Conservation (phyloP, 768 basidiomycete species). For the Leccinellum luteum region DNA sequence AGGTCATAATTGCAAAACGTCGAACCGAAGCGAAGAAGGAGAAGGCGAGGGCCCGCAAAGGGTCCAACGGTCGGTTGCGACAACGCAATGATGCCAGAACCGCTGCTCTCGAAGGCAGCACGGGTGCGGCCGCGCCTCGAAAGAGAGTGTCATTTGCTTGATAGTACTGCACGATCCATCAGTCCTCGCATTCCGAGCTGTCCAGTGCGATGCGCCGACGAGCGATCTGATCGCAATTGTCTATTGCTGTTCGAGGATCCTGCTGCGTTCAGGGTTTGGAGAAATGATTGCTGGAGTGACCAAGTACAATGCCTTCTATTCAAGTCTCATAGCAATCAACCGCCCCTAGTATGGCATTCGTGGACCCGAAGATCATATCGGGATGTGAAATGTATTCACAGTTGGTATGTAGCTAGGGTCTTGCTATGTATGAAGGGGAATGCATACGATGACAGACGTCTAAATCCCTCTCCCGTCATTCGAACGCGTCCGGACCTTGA, state of each 20-base stretch:
- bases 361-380: constrained; percentile 14
- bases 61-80: constrained; percentile 14
- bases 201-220: constrained; percentile 2
- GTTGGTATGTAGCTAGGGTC: background rate
- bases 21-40: constrained; percentile 39
- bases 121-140: constrained; percentile 20
- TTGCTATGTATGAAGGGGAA: constrained; percentile 1
- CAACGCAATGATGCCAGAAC: constrained; percentile 8
- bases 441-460: background rate
- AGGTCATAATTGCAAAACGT: constrained; percentile 36
- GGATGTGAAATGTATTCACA: background rate
- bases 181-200: constrained; percentile 18
- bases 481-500: background rate
- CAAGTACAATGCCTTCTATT: constrained; percentile 5
- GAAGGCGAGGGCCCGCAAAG: constrained; percentile 35
- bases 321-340: constrained; percentile 16
- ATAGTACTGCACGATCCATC: constrained; percentile 18
- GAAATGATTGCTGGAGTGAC: constrained; percentile 15
- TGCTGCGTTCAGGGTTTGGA: constrained; percentile 5
- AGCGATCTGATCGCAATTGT: constrained; percentile 28
- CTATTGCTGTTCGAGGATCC: constrained; percentile 8
- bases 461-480: background rate
- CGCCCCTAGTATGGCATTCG: constrained; percentile 7
- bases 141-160: constrained; percentile 35
- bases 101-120: constrained; percentile 7